Conservation (phyloP, 1,284 basidiomycete genomes). For the Puccinia horiana region DNA sequence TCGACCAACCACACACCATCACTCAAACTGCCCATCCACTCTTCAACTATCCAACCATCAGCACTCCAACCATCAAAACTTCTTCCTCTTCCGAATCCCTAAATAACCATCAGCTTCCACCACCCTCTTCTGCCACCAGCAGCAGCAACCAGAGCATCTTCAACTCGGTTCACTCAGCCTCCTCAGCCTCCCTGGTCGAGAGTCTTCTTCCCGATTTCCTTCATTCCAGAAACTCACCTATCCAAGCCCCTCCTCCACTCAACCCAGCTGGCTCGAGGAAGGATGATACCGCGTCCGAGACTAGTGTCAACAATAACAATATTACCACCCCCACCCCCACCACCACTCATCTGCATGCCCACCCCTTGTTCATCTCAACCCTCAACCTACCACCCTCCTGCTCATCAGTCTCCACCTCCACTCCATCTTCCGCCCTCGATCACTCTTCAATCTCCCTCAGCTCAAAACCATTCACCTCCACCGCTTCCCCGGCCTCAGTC, state of each 20-base stretch:
- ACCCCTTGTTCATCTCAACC: constrained; percentile 7
- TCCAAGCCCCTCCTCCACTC: neutral
- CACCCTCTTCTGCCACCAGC: neutral
- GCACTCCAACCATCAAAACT: neutral
- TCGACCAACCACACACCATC: neutral
- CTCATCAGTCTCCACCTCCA: neutral
- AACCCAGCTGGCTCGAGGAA: neutral
- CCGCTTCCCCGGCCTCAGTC: constrained; percentile 1
- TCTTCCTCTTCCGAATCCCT: neutral
- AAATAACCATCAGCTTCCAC: neutral
- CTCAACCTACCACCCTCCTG: neutral
- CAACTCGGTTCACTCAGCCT: too few relatives aligned
- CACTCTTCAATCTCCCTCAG: neutral
- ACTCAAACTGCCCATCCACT: neutral
- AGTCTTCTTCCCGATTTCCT: neutral
- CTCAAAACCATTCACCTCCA: neutral
- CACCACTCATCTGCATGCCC: neutral
- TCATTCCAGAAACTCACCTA: neutral
- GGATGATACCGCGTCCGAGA: neutral
- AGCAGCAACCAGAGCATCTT: constrained; percentile 4
- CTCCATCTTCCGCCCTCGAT: neutral
- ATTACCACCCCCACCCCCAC: neutral
- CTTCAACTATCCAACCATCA: neutral
- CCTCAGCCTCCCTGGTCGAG: neutral
- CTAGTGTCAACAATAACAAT: neutral